These are phyloP conservation scores for Fallopia convolvulus DNA, from an alignment of 148 eudicot species.

Conservation along the genomic window DNA sequence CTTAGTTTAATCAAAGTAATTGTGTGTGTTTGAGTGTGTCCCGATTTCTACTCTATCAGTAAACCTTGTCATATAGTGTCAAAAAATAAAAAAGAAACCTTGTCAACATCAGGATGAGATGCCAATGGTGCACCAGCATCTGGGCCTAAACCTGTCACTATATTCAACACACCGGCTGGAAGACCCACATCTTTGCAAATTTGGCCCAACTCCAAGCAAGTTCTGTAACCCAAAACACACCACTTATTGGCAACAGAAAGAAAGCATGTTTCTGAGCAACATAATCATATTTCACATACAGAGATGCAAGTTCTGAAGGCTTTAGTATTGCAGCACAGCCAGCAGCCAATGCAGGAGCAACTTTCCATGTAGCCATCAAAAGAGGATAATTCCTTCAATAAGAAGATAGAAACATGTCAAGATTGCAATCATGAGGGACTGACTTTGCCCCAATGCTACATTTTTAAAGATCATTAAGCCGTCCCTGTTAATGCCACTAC, in stretches of 20 bases:
- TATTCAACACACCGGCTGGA: conserved; percentile 81
- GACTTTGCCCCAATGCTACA: neutral
- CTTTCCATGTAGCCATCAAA: conserved; percentile 98
- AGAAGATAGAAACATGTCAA: conserved; percentile 3
- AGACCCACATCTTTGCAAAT: conserved; percentile 81
- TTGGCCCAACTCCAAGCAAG: conserved; percentile 92
- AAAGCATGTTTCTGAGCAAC: neutral
- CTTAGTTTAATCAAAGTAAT: too few relatives aligned
- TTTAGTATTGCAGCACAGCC: conserved; percentile 95
- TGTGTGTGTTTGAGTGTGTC: too few relatives aligned
- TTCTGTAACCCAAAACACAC: conserved; percentile 37
- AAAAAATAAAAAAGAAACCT: conserved; percentile 36
- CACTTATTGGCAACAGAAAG: neutral
- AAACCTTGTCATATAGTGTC: conserved; percentile 60
- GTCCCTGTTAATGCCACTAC: neutral
- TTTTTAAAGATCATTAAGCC: too few relatives aligned
- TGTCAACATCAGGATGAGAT: conserved; percentile 91
- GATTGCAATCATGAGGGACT: neutral
- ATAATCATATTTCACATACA: conserved; percentile 37
- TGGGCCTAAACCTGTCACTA: conserved; percentile 82
- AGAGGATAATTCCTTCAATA: conserved; percentile 85
- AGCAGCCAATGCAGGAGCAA: conserved; percentile 99
- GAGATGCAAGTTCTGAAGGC: conserved; percentile 87
- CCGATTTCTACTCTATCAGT: too few relatives aligned
- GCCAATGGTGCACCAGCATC: conserved; percentile 97